A percentile compares a stretch with the other conserved stretches of the same genome.
phyloP scores from a whole-genome alignment of 495 filamentous ascomycete species.

The Staphylotrichum longicolle region DNA sequence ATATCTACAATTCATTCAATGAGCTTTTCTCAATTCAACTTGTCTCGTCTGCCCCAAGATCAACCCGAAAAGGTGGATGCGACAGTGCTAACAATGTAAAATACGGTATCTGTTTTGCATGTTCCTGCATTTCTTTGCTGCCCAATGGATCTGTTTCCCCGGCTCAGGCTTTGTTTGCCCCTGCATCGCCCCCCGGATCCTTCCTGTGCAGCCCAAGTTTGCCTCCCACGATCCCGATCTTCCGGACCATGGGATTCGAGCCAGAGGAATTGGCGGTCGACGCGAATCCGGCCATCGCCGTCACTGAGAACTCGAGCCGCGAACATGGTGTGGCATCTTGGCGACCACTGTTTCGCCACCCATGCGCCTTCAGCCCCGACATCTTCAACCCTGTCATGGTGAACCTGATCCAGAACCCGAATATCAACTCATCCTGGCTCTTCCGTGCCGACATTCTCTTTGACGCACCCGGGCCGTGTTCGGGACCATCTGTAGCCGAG shows the following conservation, averaged over 20 bases:
- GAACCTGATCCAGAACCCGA: conserved; percentile 79
- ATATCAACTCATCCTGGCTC: conserved; percentile 77
- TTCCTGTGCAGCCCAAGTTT: not conserved
- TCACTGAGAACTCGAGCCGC: conserved; percentile 22
- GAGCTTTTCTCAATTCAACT: too few relatives aligned
- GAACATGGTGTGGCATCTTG: conserved; percentile 36
- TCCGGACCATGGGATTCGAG: conserved; percentile 23
- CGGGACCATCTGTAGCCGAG: conserved; percentile 3
- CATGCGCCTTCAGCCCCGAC: conserved; percentile 57
- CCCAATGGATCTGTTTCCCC: too few relatives aligned
- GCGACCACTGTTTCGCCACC: conserved; percentile 50
- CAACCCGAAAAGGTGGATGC: too few relatives aligned
- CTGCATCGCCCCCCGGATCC: not conserved
- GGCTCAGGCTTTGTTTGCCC: not conserved
- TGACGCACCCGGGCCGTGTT: conserved; percentile 33
- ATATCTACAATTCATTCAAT: too few relatives aligned
- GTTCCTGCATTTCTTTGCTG: too few relatives aligned
- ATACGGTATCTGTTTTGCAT: too few relatives aligned
- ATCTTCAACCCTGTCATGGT: conserved; percentile 63
- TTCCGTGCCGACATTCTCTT: conserved; percentile 84
- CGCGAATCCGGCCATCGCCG: conserved; percentile 27
- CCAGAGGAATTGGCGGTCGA: conserved; percentile 38
- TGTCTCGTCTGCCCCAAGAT: too few relatives aligned
- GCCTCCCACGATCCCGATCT: not conserved
- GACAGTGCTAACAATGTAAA: too few relatives aligned